Percentiles rank a stretch among this genome's conserved stretches.
Conservation (phyloP, 805 yeast species). For the Lipomyces orientalis region DNA sequence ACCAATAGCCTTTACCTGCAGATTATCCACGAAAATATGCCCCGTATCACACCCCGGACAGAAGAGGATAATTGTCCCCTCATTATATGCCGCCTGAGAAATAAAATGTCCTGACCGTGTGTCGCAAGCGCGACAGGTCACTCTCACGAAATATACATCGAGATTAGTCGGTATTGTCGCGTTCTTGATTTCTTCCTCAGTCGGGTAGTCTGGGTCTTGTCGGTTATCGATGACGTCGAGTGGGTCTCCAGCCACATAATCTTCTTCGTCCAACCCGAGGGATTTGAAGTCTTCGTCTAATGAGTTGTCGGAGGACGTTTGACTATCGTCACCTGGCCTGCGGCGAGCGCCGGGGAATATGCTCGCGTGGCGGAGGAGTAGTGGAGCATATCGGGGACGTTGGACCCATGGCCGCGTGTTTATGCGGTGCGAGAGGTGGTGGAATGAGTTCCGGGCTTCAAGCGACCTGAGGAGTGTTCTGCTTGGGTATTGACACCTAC, state of each 20-base stretch:
- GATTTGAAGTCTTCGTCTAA: not conserved
- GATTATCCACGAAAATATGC: conserved; percentile 23
- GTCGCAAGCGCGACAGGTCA: conserved; percentile 22
- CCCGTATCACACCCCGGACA: conserved; percentile 25
- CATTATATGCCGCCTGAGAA: conserved; percentile 28
- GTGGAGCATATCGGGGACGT: not conserved
- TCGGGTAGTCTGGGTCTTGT: conserved; percentile 31
- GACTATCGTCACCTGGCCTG: not conserved
- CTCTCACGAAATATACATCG: conserved; percentile 12
- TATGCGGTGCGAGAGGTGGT: not conserved
- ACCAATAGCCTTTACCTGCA: conserved; percentile 10
- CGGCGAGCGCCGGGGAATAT: not conserved
- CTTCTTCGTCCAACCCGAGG: not conserved
- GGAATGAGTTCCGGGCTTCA: not conserved
- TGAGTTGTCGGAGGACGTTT: not conserved
- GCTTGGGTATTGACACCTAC: not conserved
- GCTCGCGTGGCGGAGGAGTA: not conserved
- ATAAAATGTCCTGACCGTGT: conserved; percentile 28
- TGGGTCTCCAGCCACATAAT: not conserved
- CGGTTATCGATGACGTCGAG: not conserved
- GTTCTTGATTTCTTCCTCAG: conserved; percentile 26
- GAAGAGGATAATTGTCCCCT: conserved; percentile 22
- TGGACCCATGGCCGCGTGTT: not conserved
- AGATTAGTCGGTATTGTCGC: conserved; percentile 25
- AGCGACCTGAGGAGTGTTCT: not conserved